phyloP scores from a whole-genome alignment of 345 rosid species.

The Eucalyptus pauciflora region DNA sequence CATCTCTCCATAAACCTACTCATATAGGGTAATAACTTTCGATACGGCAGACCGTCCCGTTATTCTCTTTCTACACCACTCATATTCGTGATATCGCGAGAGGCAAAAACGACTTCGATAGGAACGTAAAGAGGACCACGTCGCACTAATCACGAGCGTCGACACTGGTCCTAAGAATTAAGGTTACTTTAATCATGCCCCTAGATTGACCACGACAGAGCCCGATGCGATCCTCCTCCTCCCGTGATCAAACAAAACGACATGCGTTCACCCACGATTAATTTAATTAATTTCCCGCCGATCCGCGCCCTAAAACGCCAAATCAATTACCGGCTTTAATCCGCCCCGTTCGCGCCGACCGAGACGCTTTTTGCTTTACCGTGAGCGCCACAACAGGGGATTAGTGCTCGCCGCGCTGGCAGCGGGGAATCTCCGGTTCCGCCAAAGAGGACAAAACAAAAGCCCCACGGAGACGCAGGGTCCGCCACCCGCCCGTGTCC shows the following conservation, averaged over 20 bases:
- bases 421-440: not conserved
- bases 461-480: not conserved
- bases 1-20: not conserved
- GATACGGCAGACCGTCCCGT: not conserved
- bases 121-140: not conserved
- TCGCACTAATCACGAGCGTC: not conserved
- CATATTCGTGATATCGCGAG: no score
- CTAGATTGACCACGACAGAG: not conserved
- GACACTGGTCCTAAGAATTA: not conserved
- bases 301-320: not conserved
- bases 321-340: not conserved
- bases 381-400: not conserved
- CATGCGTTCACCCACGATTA: not conserved
- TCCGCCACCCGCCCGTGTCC: not conserved
- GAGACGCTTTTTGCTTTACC: not conserved
- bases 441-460: not conserved
- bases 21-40: not conserved
- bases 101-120: not conserved
- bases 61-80: not conserved
- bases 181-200: not conserved
- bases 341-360: not conserved
- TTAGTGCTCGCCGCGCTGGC: not conserved
- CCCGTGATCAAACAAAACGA: not conserved
- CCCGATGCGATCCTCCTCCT: not conserved
- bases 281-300: not conserved